phyloP scores from a whole-genome alignment of 345 rosid genomes.

The Salix udensis region DNA sequence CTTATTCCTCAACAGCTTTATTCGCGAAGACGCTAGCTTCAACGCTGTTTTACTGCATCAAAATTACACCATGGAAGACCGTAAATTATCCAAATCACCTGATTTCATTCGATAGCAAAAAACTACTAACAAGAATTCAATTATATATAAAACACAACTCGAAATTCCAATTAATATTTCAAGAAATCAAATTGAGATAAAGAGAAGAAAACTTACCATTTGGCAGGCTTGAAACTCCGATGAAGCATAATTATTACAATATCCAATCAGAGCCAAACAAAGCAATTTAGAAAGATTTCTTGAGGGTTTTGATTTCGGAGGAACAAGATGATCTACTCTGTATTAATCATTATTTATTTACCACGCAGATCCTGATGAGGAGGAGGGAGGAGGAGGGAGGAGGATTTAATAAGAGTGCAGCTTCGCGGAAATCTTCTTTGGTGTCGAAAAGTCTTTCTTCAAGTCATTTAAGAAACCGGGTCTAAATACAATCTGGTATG shows the following conservation, averaged over 20 bases:
- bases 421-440: conserved; percentile 25
- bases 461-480: conserved; percentile 1
- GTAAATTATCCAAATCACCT: not conserved
- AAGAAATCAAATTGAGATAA: not conserved
- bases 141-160: not conserved
- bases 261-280: no score
- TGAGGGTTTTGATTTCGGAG: not conserved
- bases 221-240: conserved; percentile 85
- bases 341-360: no score
- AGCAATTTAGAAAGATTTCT: not conserved
- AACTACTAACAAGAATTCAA: not conserved
- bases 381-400: not conserved
- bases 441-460: not conserved
- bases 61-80: no score
- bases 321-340: not conserved
- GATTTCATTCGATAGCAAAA: not conserved
- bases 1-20: conserved; percentile 73
- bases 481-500: not conserved
- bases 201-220: conserved; percentile 48
- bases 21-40: conserved; percentile 67
- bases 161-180: no score
- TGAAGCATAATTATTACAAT: conserved; percentile 41
- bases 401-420: not conserved
- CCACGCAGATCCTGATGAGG: conserved; percentile 12
- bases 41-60: conserved; percentile 68